Base-by-base conservation (phyloP, 2,329 filamentous ascomycete genomes). In the Ascochyta clinopodiicola region DNA sequence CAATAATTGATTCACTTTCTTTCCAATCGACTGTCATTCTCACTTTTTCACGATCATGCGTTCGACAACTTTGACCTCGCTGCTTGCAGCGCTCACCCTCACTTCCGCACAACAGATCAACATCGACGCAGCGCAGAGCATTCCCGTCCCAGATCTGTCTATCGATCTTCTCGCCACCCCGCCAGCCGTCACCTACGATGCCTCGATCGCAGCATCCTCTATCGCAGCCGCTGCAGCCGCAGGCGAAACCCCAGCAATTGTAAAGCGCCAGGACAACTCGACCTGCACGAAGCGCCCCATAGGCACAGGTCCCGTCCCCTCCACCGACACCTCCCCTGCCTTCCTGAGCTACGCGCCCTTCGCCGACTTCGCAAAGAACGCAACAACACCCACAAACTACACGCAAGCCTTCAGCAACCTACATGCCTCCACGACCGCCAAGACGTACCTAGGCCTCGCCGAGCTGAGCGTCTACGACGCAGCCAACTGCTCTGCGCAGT, bases 401-500 rank as follows among this genome's bases (percentile, higher is more conserved):
- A 62, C 48, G 1, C 42, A 44, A 4, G 48, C 62, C 27, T 74
- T 72, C 52, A 53, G 47, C 29, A 68, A 71, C 54, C 56, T 68
- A 6, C 57, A 68, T 25, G 65, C 62, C 34, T 65, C 70, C 24
- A 68, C 53, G 40, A 62, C 57, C 10, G 57, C 54, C 6, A 42
- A 40, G 13, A 56, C 25, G 1, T 72, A 68, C 47, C 47, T 74
- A 8, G 64, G 63, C 21, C 63, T 60, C 40, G 44, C 57, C 1
- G 53, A 55, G 8, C 50, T 75, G 13, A 52, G 61, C 8, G 40
- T 51, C 12, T 77, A 76, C 60, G 59, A 70, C 47, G 47, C 64
- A 3, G 31, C 35, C 2, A 37, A 50, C 8, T 77, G 74, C 57
- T 61, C 72, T 22, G 38, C 51, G 1, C 54, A 62, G 9, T 71